phyloP scores from a whole-genome alignment of 176 grass and related monocot species.

The Otatea glauca region DNA sequence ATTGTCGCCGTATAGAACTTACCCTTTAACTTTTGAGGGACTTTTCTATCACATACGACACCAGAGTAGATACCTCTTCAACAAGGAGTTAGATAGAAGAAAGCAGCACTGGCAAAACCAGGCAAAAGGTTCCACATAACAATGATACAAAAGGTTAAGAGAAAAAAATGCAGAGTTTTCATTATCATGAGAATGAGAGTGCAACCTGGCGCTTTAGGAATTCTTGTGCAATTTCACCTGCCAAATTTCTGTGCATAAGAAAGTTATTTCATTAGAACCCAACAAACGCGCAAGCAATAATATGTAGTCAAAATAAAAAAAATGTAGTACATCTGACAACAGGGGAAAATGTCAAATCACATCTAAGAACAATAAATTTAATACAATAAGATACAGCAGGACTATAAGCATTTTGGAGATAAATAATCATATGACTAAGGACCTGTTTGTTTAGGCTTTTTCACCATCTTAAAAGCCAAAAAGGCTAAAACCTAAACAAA shows the following conservation, averaged over 20 bases:
- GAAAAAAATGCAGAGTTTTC: neutral
- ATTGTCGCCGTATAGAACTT: too few species aligned
- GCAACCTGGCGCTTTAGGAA: conserved; percentile 94
- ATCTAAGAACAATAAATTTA: neutral
- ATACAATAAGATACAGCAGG: neutral
- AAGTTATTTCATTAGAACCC: conserved; percentile 27
- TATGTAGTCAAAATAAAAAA: conserved; percentile 30
- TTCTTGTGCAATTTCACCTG: conserved; percentile 92
- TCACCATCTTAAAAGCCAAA: too few species aligned
- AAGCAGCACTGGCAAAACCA: neutral
- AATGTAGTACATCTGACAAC: conserved; percentile 10
- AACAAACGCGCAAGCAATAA: neutral
- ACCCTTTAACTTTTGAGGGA: too few species aligned
- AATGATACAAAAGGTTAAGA: neutral
- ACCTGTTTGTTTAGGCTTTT: too few species aligned
- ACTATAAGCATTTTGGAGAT: neutral
- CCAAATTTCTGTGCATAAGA: conserved; percentile 74
- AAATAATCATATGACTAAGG: neutral
- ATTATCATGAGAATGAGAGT: conserved; percentile 16
- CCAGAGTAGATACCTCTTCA: neutral
- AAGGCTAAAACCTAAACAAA: too few species aligned
- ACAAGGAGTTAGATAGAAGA: conserved; percentile 27
- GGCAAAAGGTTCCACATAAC: neutral
- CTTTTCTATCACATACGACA: too few species aligned
- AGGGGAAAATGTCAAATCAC: neutral